A percentile compares a stretch with the other conserved stretches of the same genome.
phyloP scores from a whole-genome alignment of 164 flowering plant genomes.

The Tetracentron sinense region DNA sequence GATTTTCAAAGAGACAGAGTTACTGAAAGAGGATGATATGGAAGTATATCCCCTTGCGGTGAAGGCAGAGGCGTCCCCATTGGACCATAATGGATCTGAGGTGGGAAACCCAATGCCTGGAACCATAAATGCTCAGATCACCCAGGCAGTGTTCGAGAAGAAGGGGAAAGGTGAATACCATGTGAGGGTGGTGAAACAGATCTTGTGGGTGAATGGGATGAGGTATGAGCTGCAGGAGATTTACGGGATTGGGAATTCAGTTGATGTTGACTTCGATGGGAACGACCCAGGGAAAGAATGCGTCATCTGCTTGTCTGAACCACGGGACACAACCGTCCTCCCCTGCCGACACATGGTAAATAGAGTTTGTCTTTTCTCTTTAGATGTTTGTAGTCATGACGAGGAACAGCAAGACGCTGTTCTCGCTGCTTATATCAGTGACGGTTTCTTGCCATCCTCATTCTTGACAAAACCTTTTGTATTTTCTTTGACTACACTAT shows the following conservation, averaged over 20 bases:
- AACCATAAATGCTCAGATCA: conserved; percentile 17
- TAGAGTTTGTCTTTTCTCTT: no score
- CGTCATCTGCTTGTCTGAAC: no score
- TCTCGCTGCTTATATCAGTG: no score
- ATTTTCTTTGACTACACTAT: no score
- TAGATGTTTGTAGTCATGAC: no score
- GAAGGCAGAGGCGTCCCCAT: conserved; percentile 17
- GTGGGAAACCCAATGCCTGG: no score
- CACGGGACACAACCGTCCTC: conserved; percentile 41
- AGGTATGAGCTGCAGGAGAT: conserved; percentile 53
- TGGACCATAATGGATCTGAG: conserved; percentile 1
- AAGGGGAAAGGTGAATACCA: conserved; percentile 22
- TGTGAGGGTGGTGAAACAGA: conserved; percentile 44
- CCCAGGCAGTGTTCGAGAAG: conserved; percentile 33
- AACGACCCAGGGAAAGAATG: no score
- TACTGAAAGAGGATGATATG: conserved; percentile 18
- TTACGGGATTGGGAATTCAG: conserved; percentile 44
- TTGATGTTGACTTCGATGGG: conserved; percentile 22
- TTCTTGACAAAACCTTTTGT: no score
- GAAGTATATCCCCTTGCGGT: conserved; percentile 31
- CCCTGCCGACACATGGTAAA: conserved; percentile 61
- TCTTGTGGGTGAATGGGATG: conserved; percentile 38
- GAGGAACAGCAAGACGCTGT: no score
- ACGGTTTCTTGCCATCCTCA: no score
- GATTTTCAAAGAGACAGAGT: conserved; percentile 22